phyloP scores from a whole-genome alignment of 2,329 filamentous ascomycete species.

The Hawksworthiomyces lignivorus region DNA sequence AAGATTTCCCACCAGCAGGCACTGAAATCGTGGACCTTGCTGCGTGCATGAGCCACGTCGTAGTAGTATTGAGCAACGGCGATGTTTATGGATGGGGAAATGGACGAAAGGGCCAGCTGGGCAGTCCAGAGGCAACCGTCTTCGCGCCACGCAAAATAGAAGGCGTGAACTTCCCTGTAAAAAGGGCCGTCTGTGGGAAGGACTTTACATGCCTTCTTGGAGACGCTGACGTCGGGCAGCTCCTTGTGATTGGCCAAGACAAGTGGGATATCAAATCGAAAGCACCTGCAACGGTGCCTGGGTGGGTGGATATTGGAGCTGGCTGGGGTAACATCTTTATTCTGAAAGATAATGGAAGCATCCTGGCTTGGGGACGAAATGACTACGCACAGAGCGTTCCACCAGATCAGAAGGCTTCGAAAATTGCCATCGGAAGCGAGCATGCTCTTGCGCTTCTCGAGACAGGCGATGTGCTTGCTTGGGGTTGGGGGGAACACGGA shows the following conservation, averaged over 20 bases:
- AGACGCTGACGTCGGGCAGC: conserved; percentile 44
- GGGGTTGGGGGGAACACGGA: conserved; percentile 97
- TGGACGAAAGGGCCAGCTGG: conserved; percentile 77
- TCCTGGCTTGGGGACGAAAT: conserved; percentile 74
- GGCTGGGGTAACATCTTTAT: conserved; percentile 80
- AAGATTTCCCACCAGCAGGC: conserved; percentile 55
- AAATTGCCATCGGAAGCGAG: conserved; percentile 80
- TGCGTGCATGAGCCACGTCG: conserved; percentile 70
- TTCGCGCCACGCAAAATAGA: conserved; percentile 55
- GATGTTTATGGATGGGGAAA: conserved; percentile 84
- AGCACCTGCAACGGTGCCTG: conserved; percentile 43
- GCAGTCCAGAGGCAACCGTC: conserved; percentile 45
- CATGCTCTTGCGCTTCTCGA: conserved; percentile 69
- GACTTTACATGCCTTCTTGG: conserved; percentile 75
- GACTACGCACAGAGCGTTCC: conserved; percentile 78
- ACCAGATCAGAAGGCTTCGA: conserved; percentile 47
- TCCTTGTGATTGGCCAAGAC: conserved; percentile 64
- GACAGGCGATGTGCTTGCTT: conserved; percentile 63
- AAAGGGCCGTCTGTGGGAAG: conserved; percentile 66
- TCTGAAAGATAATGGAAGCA: conserved; percentile 48
- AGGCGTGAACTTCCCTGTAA: conserved; percentile 52
- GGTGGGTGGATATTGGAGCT: conserved; percentile 63
- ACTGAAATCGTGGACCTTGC: conserved; percentile 56
- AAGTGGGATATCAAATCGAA: conserved; percentile 60
- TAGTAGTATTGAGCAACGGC: conserved; percentile 66